A percentile compares a stretch with the other conserved stretches of the same genome.
Conservation (phyloP, 1,284 basidiomycete genomes). For the Ceratobasidium sp. region DNA sequence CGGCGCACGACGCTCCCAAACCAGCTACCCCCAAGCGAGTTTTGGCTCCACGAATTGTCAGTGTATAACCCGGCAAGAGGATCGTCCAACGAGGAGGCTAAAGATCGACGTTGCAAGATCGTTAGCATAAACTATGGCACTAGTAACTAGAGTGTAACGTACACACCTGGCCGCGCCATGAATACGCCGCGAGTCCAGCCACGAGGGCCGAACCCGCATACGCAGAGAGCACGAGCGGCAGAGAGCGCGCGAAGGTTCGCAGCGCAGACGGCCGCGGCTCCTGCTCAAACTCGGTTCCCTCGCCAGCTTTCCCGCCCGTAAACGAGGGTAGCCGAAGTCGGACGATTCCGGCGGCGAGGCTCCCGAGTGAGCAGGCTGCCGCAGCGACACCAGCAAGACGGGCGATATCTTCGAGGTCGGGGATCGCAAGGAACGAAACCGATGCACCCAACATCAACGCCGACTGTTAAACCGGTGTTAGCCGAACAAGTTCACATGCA, state of each 20-base stretch:
- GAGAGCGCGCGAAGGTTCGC: slow-evolving; percentile 32
- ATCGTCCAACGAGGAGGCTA: slow-evolving; percentile 37
- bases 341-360: slow-evolving; percentile 32
- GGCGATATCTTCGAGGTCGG: slow-evolving; percentile 39
- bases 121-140: slow-evolving; percentile 27
- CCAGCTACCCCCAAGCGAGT: slow-evolving; percentile 35
- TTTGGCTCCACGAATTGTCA: slow-evolving; percentile 33
- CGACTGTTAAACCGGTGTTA: slow-evolving; percentile 22
- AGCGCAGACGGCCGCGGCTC: slow-evolving; percentile 33
- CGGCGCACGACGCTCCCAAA: slow-evolving; percentile 36
- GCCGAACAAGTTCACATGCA: neutral
- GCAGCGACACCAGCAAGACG: slow-evolving; percentile 34
- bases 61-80: slow-evolving; percentile 35
- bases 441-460: slow-evolving; percentile 37
- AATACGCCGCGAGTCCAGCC: slow-evolving; percentile 32
- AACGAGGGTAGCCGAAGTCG: slow-evolving; percentile 28
- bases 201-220: slow-evolving; percentile 35
- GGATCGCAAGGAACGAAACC: slow-evolving; percentile 40
- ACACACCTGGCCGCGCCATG: slow-evolving; percentile 38
- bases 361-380: slow-evolving; percentile 29
- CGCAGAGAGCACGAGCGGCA: slow-evolving; percentile 35
- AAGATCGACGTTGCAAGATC: neutral
- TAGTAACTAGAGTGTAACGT: slow-evolving; percentile 14
- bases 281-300: slow-evolving; percentile 2
- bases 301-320: neutral